Evolutionary conservation across 805 yeast species (phyloP).

Genomic region (Ogataea corticis): DNA sequence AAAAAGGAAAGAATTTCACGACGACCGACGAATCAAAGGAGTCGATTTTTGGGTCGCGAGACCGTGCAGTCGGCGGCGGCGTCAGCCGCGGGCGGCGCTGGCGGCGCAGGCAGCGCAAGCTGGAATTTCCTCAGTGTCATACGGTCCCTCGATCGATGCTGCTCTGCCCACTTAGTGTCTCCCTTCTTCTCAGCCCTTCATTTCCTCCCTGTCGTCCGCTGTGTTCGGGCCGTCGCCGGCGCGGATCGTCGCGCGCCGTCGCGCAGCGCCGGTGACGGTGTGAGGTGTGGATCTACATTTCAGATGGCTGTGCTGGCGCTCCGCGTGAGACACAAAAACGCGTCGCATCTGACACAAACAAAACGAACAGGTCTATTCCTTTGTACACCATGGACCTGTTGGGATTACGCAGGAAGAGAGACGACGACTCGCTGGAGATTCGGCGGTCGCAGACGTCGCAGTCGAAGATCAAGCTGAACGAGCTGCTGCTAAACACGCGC

Average conservation of each 20-base stretch:
- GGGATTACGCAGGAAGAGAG: slow-evolving; percentile 4
- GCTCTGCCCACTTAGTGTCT: no score
- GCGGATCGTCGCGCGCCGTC: no score
- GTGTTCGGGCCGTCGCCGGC: no score
- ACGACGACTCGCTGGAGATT: slow-evolving; percentile 22
- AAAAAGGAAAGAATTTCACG: slow-evolving; percentile 2
- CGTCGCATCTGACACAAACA: neutral
- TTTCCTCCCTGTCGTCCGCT: no score
- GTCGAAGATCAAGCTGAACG: slow-evolving; percentile 17
- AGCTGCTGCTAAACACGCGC: slow-evolving; percentile 13
- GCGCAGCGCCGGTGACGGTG: no score
- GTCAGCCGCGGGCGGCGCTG: neutral
- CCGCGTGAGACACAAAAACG: slow-evolving; percentile 11
- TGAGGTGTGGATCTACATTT: no score
- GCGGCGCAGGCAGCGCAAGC: neutral
- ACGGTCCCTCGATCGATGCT: no score
- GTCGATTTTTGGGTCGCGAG: neutral
- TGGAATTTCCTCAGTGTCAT: no score
- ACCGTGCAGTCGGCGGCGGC: neutral
- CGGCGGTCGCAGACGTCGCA: slow-evolving; percentile 16
- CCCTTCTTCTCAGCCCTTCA: no score
- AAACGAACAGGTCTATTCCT: neutral
- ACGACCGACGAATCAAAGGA: slow-evolving; percentile 8
- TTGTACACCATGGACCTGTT: slow-evolving; percentile 1
- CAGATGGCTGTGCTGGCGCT: no score